Percentiles rank a stretch among this genome's conserved stretches.
phyloP scores from a whole-genome alignment of 495 filamentous ascomycete species.

The Neurospora sp. region DNA sequence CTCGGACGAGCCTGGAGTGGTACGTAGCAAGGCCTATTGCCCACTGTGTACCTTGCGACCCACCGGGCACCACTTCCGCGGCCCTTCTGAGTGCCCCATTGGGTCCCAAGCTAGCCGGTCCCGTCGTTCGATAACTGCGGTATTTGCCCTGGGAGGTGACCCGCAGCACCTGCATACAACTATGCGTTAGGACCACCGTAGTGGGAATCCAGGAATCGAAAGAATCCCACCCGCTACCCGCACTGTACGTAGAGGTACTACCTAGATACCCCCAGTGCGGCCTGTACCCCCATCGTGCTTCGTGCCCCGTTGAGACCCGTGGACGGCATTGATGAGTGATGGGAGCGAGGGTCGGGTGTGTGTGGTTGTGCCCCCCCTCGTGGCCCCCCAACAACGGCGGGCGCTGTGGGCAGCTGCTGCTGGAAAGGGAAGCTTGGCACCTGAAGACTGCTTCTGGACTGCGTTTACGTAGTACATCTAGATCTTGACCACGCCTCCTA shows the following conservation, averaged over 20 bases:
- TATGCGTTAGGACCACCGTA: neutral
- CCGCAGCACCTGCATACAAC: neutral
- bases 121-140: neutral
- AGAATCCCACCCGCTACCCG: neutral
- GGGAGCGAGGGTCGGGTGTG: neutral
- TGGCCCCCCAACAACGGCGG: neutral
- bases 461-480: neutral
- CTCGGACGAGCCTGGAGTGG: neutral
- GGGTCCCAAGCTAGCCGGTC: neutral
- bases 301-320: neutral
- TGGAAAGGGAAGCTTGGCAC: neutral
- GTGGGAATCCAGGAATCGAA: neutral
- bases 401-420: neutral
- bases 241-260: neutral
- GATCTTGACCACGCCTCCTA: neutral
- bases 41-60: neutral
- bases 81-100: neutral
- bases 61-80: neutral
- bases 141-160: neutral
- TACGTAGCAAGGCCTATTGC: neutral
- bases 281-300: too few relatives aligned
- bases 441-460: neutral
- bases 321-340: neutral
- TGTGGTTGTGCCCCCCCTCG: neutral
- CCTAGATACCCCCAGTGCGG: neutral